Evolutionary conservation across 441 rosid species (phyloP), one percentile per base, ranked within the genome.

Genomic region (Populus hybrid): DNA sequence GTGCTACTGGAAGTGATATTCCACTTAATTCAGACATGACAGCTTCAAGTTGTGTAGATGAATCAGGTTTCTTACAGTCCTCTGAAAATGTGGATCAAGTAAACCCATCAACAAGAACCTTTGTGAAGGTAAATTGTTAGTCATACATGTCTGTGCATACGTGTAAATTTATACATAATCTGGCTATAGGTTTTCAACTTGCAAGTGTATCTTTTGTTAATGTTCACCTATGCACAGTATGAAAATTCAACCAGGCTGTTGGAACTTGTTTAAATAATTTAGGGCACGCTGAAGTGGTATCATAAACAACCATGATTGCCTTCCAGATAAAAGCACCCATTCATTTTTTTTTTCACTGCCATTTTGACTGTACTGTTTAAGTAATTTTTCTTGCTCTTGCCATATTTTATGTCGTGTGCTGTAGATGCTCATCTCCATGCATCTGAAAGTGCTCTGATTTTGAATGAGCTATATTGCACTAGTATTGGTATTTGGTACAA

Each of bases 1-100:
- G 64, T 74, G 68, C 82, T 45, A 42, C 76, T 20, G 84, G 83
- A 38, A 72, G 82, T 71, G 85, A 84, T 76, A 81, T 79, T 84
- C 78, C 87, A 53, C 81, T 80, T 66, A 76, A 78, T 79, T 75
- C 86, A 4, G 81, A 83, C 3, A 82, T 84, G 77, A 77, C 80
- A 68, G 77, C 85, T 68, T 79, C 83, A 45, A 63, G 86, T 64
- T 82, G 86, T 77, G 76, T 83, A 0, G 84, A 81, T 21, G 86
- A 83, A 76, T 79, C 89, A 2, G 88, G 86, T 71, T 85, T 87
- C 75, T 76, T 83, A 81, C 88, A 83, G 69, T 74, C 86, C 21
- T 75, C 85, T 38, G 89, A 85, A 64, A 83, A 84, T 70, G 78
- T 75, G 79, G 83, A 80, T 31, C 86, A 80, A 76, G 80, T 72